A percentile compares a stretch with the other conserved stretches of the same genome.
phyloP scores from a whole-genome alignment of 768 basidiomycete species.

The Nidularia sp. region DNA sequence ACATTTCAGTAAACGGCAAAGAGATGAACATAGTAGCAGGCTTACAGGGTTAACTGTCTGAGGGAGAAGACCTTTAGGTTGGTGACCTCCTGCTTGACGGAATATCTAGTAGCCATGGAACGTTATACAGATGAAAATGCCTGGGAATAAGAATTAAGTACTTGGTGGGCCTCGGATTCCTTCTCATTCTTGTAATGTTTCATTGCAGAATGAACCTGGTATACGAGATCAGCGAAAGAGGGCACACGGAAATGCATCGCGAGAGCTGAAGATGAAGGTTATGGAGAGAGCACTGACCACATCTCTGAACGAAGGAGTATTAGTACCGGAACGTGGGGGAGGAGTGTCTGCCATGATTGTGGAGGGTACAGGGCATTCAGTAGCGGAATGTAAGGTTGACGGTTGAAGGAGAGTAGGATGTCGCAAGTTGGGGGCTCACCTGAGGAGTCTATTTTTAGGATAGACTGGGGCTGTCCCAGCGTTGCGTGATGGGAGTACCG shows the following conservation, averaged over 20 bases:
- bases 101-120: conserved; percentile 52
- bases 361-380: too few species aligned
- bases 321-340: conserved; percentile 17
- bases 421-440: too few species aligned
- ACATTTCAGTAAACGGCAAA: neutral
- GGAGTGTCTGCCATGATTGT: conserved; percentile 15
- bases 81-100: conserved; percentile 67
- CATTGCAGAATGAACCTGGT: conserved; percentile 68
- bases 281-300: conserved; percentile 15
- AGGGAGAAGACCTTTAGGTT: conserved; percentile 60
- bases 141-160: conserved; percentile 14
- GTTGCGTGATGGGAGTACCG: neutral
- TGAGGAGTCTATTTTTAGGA: too few species aligned
- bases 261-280: conserved; percentile 5
- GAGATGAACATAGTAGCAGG: conserved; percentile 1
- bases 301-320: conserved; percentile 23
- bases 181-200: conserved; percentile 70
- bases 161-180: conserved; percentile 87
- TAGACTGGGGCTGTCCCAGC: neutral
- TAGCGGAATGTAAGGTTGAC: too few species aligned
- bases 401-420: too few species aligned
- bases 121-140: too few species aligned
- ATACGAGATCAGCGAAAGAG: conserved; percentile 40
- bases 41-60: conserved; percentile 69
- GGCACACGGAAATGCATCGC: conserved; percentile 40